These are phyloP conservation scores for Leishmania turanica DNA, from an alignment of 208 protist species.

Conservation along the genomic window DNA sequence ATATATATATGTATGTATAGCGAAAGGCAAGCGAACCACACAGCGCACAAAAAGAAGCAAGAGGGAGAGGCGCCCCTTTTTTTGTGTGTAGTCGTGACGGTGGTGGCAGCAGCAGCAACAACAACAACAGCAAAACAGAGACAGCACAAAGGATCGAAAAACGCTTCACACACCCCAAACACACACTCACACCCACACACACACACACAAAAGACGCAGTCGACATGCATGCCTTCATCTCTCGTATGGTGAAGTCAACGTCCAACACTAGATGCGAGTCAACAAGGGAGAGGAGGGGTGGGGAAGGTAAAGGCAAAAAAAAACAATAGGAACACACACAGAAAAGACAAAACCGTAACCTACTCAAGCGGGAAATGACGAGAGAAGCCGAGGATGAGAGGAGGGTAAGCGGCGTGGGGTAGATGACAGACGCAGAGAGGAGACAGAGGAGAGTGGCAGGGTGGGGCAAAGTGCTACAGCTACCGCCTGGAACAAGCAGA, in stretches of 20 bases:
- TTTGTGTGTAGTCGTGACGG: neutral
- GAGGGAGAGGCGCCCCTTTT: neutral
- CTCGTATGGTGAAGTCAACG: neutral
- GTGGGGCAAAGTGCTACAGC: neutral
- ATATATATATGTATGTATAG: neutral
- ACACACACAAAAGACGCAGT: conserved; percentile 4
- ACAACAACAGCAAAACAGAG: neutral
- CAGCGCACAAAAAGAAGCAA: neutral
- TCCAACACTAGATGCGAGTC: neutral
- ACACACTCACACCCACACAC: neutral
- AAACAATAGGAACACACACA: neutral
- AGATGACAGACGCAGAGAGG: neutral
- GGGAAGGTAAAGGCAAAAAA: neutral
- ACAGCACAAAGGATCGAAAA: neutral
- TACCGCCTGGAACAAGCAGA: neutral
- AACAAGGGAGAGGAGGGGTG: neutral
- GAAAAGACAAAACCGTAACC: neutral
- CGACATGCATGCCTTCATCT: neutral
- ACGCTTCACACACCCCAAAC: neutral
- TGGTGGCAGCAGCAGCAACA: neutral
- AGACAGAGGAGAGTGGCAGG: neutral
- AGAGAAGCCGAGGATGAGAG: neutral
- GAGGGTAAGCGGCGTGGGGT: neutral
- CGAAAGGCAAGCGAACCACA: neutral
- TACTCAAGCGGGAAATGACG: neutral